These are phyloP conservation scores for Alternaria sp. DNA, from an alignment of 2,329 filamentous ascomycete species.

Conservation along the genomic window DNA sequence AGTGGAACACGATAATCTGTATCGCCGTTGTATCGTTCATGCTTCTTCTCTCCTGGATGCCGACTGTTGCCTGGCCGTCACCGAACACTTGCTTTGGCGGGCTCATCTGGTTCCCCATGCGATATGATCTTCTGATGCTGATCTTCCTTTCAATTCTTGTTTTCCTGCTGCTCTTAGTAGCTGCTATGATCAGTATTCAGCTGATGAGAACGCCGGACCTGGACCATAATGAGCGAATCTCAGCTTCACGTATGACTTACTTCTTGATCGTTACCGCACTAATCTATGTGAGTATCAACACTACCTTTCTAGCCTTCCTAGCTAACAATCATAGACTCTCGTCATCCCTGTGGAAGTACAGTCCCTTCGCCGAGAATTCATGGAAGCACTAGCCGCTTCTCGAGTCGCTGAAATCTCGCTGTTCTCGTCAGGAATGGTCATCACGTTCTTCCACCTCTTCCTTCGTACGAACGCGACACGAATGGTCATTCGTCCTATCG, in stretches of 20 bases:
- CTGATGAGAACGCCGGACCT: constrained; percentile 62
- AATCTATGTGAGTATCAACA: constrained; percentile 59
- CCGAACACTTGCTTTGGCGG: constrained; percentile 70
- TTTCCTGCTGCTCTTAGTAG: constrained; percentile 58
- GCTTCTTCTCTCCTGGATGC: constrained; percentile 63
- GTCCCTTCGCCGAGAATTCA: constrained; percentile 53
- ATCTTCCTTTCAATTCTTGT: constrained; percentile 60
- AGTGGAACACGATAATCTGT: constrained; percentile 67
- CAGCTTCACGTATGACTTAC: constrained; percentile 73
- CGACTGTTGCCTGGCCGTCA: constrained; percentile 62
- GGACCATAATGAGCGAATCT: constrained; percentile 65
- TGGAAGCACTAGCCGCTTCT: constrained; percentile 58
- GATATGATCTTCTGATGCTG: constrained; percentile 65
- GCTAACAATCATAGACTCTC: constrained; percentile 50
- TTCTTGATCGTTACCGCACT: constrained; percentile 64
- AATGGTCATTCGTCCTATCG: constrained; percentile 60
- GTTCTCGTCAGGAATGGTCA: constrained; percentile 70
- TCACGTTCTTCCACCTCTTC: constrained; percentile 70
- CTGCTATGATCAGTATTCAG: constrained; percentile 63
- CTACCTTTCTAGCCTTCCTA: neutral
- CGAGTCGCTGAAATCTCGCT: constrained; percentile 70
- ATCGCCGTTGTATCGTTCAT: constrained; percentile 59
- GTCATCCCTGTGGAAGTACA: constrained; percentile 69
- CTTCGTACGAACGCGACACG: constrained; percentile 67
- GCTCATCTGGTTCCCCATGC: constrained; percentile 70